Evolutionary conservation across 2,329 filamentous ascomycete genomes (phyloP), one percentile per base, ranked within the genome.

Genomic region (Cytospora piceicola): DNA sequence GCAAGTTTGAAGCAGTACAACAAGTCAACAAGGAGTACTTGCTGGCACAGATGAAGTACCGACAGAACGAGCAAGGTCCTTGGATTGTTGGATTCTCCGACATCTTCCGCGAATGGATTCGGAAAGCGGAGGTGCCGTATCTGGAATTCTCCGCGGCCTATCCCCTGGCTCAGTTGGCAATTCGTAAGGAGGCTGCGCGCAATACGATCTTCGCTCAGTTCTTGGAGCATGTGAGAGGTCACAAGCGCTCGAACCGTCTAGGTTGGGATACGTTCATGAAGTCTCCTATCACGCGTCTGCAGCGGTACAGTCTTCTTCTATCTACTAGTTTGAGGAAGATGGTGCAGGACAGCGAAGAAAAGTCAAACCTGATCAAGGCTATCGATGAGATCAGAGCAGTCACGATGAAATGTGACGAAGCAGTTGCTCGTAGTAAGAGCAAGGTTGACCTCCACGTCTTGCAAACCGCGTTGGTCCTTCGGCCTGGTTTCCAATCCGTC

Each of bases 31-130:
- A 96, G 76, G 94, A 97, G 69, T 90, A 95, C 75, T 85, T 99
- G 24, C 81, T 99, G 29, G 91, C 94, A 2, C 94, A 97, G 76
- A 85, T 99, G 72, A 98, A 98, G 74, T 99, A 98, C 75, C 88
- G 95, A 30, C 95, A 99, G 76, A 91, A 95, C 73, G 95, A 98
- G 75, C 94, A 99, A 79, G 95, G 95, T 0, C 95, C 95, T 0
- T 99, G 93, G 88, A 90, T 99, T 66, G 83, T 87, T 15, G 95
- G 95, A 3, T 97, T 97, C 78, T 97, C 94, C 75, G 95, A 98
- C 73, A 92, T 99, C 58, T 98, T 99, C 82, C 85, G 95, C 66
- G 95, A 99, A 79, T 99, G 95, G 95, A 97, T 98, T 68, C 88
- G 95, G 69, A 98, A 97, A 77, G 95, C 95, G 36, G 93, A 90